A percentile compares a stretch with the other conserved stretches of the same genome.
phyloP scores from a whole-genome alignment of 78 protist genomes.

The Cavenderia fasciculata region DNA sequence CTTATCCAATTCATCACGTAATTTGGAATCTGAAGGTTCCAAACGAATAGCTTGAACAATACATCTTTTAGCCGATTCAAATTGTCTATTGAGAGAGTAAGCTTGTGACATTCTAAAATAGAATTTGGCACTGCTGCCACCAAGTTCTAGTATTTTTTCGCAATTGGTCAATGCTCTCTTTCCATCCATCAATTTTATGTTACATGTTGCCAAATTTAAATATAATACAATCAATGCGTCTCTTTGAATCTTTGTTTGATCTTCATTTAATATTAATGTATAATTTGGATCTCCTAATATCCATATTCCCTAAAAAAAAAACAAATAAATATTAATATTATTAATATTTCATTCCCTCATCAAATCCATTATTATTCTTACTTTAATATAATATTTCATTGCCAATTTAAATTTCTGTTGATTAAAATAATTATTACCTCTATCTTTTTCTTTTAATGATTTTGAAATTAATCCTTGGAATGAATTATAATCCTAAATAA shows the following conservation, averaged over 20 bases:
- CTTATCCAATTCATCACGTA: constrained; percentile 59
- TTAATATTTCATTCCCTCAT: not conserved
- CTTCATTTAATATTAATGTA: not conserved
- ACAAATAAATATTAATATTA: not conserved
- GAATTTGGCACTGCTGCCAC: constrained; percentile 52
- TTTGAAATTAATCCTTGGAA: constrained; percentile 13
- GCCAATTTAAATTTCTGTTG: constrained; percentile 16
- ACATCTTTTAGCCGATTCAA: constrained; percentile 51
- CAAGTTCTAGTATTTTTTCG: constrained; percentile 48
- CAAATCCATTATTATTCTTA: not conserved
- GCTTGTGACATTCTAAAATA: constrained; percentile 73
- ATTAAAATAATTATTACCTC: constrained; percentile 31
- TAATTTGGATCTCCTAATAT: constrained; percentile 26
- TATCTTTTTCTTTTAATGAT: constrained; percentile 41
- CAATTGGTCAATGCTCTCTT: constrained; percentile 48
- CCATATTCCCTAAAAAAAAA: constrained; percentile 33
- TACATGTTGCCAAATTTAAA: constrained; percentile 52
- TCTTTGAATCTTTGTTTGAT: not conserved
- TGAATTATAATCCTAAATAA: constrained; percentile 6
- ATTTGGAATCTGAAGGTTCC: constrained; percentile 39
- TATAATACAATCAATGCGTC: constrained; percentile 51
- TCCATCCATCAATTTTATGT: constrained; percentile 64
- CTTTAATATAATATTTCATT: constrained; percentile 44
- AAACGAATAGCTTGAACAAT: constrained; percentile 66
- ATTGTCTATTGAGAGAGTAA: constrained; percentile 57